A percentile compares a stretch with the other conserved stretches of the same genome.
These are phyloP conservation scores for Cicer pinnatifidum DNA, from an alignment of 306 rosid species.

Conservation along the genomic window DNA sequence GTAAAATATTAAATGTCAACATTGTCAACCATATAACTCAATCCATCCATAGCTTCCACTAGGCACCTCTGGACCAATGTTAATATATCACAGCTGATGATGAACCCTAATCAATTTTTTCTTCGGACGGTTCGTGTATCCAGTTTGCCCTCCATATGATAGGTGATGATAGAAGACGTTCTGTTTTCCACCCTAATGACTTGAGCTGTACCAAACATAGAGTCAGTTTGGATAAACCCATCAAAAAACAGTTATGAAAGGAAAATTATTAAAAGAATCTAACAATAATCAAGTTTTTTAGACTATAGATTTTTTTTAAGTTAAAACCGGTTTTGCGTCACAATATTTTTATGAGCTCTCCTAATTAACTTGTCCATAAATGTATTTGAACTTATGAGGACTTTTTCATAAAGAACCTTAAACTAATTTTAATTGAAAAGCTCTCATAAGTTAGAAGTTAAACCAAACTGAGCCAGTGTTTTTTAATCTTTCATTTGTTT, in stretches of 20 bases:
- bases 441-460: not conserved
- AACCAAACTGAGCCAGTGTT: not conserved
- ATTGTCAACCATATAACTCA: constrained; percentile 7
- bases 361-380: not conserved
- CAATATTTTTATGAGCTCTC: not conserved
- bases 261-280: not conserved
- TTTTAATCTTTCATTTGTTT: constrained; percentile 27
- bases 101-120: constrained; percentile 64
- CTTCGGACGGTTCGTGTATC: constrained; percentile 58
- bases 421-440: not conserved
- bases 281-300: not conserved
- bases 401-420: not conserved
- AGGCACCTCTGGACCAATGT: constrained; percentile 25
- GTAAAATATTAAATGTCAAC: constrained; percentile 6
- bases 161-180: constrained; percentile 76
- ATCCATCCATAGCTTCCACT: constrained; percentile 25
- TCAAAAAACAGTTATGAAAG: not conserved
- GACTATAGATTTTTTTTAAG: not conserved
- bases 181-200: constrained; percentile 86
- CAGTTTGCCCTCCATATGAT: constrained; percentile 88
- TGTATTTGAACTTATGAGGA: not conserved
- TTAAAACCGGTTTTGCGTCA: not conserved
- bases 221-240: not conserved
- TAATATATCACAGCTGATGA: not conserved
- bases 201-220: constrained; percentile 62